Evolutionary conservation across 139 green algal genomes (phyloP), one percentile per base, ranked within the genome.

Genomic region (Limnomonas spitsbergensis): DNA sequence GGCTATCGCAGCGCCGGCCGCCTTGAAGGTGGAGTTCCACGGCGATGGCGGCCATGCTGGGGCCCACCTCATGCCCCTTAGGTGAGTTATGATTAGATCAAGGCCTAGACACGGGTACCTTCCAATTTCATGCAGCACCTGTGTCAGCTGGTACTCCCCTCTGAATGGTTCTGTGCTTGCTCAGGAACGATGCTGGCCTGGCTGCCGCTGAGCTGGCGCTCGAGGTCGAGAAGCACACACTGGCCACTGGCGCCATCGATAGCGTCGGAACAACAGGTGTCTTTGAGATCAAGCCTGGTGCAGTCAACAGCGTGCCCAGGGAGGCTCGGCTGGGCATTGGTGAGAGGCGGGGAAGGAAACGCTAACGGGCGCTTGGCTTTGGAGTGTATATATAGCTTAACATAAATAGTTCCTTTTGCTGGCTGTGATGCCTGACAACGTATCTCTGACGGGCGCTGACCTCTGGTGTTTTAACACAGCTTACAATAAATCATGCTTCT

Each of bases 1-100:
- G 0, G 95, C 94, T 53, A 98, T 98, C 69, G 95, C 95, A 0
- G 95, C 95, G 1, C 95, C 95, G 4, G 92, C 95, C 2, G 86
- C 91, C 1, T 76, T 98, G 3, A 67, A 89, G 0, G 83, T 97
- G 1, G 29, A 69, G 4, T 97, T 98, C 77, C 69, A 77, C 1
- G 94, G 94, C 0, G 85, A 90, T 4, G 94, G 94, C 2, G 94
- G 94, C 4, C 94, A 97, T 80, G 94, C 94, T 20, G 94, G 94
- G 7, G 92, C 88, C 1, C 83, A 90, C 81, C 88, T 96, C 2
- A 97, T 97, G 93, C 82, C 77, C 0, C 54, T 82, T 73, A 87
- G 86, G 88, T 92, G 39, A 31, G 77, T 3, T 1, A n/a, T n/a
- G n/a, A n/a, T n/a, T n/a, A n/a, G n/a, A n/a, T n/a, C n/a, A n/a